Conservation (phyloP, 2,329 filamentous ascomycete species). For the Zymoseptoria crescenta region DNA sequence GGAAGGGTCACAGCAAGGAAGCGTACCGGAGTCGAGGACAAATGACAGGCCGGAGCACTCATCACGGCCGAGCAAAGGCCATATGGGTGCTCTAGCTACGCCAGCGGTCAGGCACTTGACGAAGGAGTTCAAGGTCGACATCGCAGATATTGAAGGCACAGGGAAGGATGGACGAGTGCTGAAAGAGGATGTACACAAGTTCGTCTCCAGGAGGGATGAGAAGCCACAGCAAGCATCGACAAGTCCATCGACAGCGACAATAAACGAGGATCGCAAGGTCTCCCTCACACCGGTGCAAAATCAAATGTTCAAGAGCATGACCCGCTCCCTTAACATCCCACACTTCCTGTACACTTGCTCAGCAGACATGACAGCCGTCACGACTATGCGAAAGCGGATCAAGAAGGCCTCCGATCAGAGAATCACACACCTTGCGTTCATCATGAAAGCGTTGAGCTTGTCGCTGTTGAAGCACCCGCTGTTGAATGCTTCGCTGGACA, state of each 20-base stretch:
- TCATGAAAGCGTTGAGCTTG: conserved; percentile 89
- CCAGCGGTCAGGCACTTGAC: conserved; percentile 84
- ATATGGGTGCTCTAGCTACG: conserved; percentile 70
- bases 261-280: conserved; percentile 55
- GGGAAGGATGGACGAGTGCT: conserved; percentile 84
- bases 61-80: conserved; percentile 41
- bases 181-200: conserved; percentile 75
- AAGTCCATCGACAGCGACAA: conserved; percentile 27
- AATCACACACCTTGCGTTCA: conserved; percentile 85
- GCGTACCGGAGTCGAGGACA: neutral
- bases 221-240: conserved; percentile 27
- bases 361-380: conserved; percentile 70
- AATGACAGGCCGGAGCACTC: neutral
- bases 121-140: conserved; percentile 71
- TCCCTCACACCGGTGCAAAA: conserved; percentile 71
- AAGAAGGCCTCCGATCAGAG: conserved; percentile 58
- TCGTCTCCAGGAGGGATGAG: conserved; percentile 34
- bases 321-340: conserved; percentile 77
- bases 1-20: neutral
- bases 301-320: conserved; percentile 98
- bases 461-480: conserved; percentile 74
- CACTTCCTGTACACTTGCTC: conserved; percentile 95
- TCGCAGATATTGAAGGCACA: conserved; percentile 70
- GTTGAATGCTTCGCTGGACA: conserved; percentile 79
- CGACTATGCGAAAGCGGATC: conserved; percentile 63